Evolutionary conservation across 1,284 basidiomycete species (phyloP).

Genomic region (Stygiomarasmius scandens): DNA sequence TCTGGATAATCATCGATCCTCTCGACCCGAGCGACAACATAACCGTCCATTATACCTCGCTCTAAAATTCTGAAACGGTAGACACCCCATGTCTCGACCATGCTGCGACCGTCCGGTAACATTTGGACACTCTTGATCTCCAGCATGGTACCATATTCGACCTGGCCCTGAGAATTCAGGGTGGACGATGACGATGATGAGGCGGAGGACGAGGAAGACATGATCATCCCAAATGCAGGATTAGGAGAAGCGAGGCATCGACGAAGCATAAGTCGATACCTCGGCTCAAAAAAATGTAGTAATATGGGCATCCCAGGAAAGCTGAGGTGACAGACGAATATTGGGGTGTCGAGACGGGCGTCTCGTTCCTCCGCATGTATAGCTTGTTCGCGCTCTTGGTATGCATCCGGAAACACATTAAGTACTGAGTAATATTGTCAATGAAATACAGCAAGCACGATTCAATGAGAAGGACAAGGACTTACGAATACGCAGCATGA

Average conservation of each 20-base stretch:
- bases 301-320: conserved; percentile 91
- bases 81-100: conserved; percentile 86
- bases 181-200: conserved; percentile 34
- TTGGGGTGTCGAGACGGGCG: conserved; percentile 81
- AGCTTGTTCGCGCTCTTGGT: conserved; percentile 50
- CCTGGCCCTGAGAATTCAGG: conserved; percentile 43
- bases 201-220: conserved; percentile 35
- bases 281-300: conserved; percentile 91
- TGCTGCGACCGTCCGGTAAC: conserved; percentile 86
- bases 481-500: conserved; percentile 72
- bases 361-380: conserved; percentile 79
- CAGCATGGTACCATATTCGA: conserved; percentile 91
- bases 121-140: conserved; percentile 87
- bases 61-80: conserved; percentile 87
- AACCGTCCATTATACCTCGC: conserved; percentile 83
- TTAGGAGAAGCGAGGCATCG: conserved; percentile 79
- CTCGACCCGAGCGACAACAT: conserved; percentile 86
- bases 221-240: conserved; percentile 90
- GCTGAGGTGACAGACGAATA: conserved; percentile 88
- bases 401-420: conserved; percentile 60
- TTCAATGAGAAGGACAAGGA: conserved; percentile 20
- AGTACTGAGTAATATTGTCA: conserved; percentile 48
- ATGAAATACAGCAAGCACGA: neutral
- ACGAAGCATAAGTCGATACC: conserved; percentile 91
- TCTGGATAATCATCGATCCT: conserved; percentile 50